Conservation (phyloP, 352 stramenopile species). For the Plasmopara muralis region DNA sequence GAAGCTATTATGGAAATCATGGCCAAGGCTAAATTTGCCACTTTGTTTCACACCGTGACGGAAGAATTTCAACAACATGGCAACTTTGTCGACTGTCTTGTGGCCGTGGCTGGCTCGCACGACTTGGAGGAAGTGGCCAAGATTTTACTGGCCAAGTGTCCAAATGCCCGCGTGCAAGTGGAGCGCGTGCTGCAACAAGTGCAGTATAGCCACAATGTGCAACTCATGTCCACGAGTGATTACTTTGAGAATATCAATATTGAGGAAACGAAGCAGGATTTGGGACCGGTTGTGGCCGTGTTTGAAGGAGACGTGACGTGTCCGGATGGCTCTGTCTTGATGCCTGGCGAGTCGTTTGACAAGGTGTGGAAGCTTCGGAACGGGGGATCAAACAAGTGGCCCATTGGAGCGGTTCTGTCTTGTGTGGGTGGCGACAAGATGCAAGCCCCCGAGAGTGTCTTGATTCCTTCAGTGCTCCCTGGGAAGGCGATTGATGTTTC, state of each 20-base stretch:
- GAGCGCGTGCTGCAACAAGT: conserved; percentile 69
- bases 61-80: conserved; percentile 51
- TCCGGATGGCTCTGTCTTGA: conserved; percentile 72
- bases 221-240: conserved; percentile 64
- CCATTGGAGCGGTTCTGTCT: conserved; percentile 52
- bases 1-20: conserved; percentile 71
- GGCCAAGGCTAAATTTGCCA: conserved; percentile 55
- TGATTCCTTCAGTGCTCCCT: conserved; percentile 60
- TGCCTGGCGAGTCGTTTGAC: conserved; percentile 59
- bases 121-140: conserved; percentile 70
- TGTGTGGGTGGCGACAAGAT: conserved; percentile 73
- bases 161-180: conserved; percentile 60
- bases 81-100: conserved; percentile 48
- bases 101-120: conserved; percentile 36
- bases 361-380: conserved; percentile 88
- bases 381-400: conserved; percentile 67
- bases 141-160: conserved; percentile 69
- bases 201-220: conserved; percentile 59
- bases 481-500: conserved; percentile 71
- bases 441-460: conserved; percentile 59
- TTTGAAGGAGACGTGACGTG: conserved; percentile 86
- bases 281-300: conserved; percentile 59
- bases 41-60: conserved; percentile 56
- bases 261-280: conserved; percentile 65
- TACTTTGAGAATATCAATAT: conserved; percentile 65